Conservation (phyloP, 2,329 filamentous ascomycete species). For the Bipolaris cookei region DNA sequence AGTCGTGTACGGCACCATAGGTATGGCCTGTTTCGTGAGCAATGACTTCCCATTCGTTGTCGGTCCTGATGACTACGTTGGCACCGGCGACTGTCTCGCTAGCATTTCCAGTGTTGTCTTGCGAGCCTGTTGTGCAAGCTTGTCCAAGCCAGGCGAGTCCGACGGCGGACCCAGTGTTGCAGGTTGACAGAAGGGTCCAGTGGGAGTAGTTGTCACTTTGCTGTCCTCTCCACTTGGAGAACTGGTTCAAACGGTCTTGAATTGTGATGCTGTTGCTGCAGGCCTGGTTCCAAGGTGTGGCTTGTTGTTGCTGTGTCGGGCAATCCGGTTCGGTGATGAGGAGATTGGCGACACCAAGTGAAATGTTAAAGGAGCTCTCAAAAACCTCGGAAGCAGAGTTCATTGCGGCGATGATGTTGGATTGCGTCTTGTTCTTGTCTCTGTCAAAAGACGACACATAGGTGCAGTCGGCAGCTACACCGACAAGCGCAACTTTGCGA, state of each 20-base stretch:
- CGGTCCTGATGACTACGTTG: conserved; percentile 86
- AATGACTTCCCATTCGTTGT: conserved; percentile 92
- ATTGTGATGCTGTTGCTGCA: conserved; percentile 71
- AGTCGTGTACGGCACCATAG: conserved; percentile 96
- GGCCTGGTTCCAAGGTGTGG: conserved; percentile 81
- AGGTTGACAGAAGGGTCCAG: conserved; percentile 87
- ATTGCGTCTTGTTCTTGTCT: conserved; percentile 70
- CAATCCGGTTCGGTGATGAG: conserved; percentile 78
- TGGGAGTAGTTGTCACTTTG: conserved; percentile 83
- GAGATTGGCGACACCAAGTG: conserved; percentile 85
- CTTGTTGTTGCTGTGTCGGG: conserved; percentile 68
- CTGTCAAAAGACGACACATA: conserved; percentile 77
- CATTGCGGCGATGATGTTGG: conserved; percentile 81
- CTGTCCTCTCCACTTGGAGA: conserved; percentile 85
- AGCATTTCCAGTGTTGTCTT: conserved; percentile 51
- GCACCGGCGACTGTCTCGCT: conserved; percentile 81
- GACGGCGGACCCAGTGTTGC: conserved; percentile 81
- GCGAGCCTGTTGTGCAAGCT: conserved; percentile 70
- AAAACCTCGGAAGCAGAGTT: conserved; percentile 88
- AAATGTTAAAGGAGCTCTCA: conserved; percentile 92
- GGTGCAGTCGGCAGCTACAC: conserved; percentile 90
- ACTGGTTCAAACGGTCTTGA: conserved; percentile 79
- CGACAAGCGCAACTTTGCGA: conserved; percentile 89
- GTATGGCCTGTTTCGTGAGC: conserved; percentile 94
- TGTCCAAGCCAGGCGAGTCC: conserved; percentile 93